These are phyloP conservation scores for Globisporangium mamillatum DNA, from an alignment of 352 stramenopile genomes.

Conservation along the genomic window DNA sequence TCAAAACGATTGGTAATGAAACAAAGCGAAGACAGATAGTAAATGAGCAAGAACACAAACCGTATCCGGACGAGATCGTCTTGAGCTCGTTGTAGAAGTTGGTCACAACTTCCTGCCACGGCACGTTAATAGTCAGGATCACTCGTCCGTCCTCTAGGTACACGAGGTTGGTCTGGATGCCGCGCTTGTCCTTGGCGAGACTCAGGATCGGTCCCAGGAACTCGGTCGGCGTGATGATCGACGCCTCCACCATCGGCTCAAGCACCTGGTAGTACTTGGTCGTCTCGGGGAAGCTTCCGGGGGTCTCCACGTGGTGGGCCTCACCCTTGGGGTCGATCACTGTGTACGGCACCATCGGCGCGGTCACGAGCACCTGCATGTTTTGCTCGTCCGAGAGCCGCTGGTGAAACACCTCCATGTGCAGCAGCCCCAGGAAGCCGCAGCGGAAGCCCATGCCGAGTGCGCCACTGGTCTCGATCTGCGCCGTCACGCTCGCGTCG, in stretches of 20 bases:
- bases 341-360: slow-evolving; percentile 98
- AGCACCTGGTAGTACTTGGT: slow-evolving; percentile 89
- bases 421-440: slow-evolving; percentile 96
- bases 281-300: slow-evolving; percentile 65
- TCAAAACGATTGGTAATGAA: neutral
- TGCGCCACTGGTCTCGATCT: slow-evolving; percentile 93
- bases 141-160: slow-evolving; percentile 95
- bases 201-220: slow-evolving; percentile 95
- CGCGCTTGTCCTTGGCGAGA: slow-evolving; percentile 89
- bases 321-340: slow-evolving; percentile 63
- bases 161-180: slow-evolving; percentile 90
- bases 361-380: slow-evolving; percentile 97
- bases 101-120: slow-evolving; percentile 98
- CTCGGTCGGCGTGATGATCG: slow-evolving; percentile 94
- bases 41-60: slow-evolving; percentile 22
- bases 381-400: slow-evolving; percentile 97
- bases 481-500: slow-evolving; percentile 94
- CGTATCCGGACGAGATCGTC: slow-evolving; percentile 94
- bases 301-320: slow-evolving; percentile 57
- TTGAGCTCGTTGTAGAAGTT: slow-evolving; percentile 99
- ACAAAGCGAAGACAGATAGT: neutral
- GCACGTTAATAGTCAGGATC: slow-evolving; percentile 93
- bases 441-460: slow-evolving; percentile 96
- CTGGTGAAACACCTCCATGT: slow-evolving; percentile 99
- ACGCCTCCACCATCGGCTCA: slow-evolving; percentile 96